phyloP scores from a whole-genome alignment of 257 asterid species.

The Oldenlandia corymbosa region DNA sequence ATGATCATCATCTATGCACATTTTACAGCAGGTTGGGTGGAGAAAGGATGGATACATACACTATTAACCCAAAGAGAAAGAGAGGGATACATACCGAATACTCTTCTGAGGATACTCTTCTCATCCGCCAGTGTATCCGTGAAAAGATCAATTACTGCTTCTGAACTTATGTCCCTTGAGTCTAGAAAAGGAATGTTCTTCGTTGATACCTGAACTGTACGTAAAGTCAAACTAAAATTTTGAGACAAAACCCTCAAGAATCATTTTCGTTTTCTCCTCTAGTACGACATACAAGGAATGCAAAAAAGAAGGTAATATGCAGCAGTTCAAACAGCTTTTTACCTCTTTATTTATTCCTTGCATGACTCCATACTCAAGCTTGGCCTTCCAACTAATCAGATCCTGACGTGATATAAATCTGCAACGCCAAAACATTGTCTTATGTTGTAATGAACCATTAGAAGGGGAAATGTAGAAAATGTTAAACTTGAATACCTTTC shows the following conservation, averaged over 20 bases:
- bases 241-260: conserved; percentile 24
- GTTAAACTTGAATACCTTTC: conserved; percentile 50
- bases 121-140: conserved; percentile 59
- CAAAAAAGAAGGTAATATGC: background rate
- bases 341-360: conserved; percentile 60
- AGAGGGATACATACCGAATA: conserved; percentile 55
- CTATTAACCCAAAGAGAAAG: background rate
- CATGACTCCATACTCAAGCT: conserved; percentile 58
- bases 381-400: conserved; percentile 81
- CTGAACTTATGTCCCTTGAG: conserved; percentile 55
- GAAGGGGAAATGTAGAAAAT: background rate
- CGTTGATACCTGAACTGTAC: conserved; percentile 97
- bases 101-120: conserved; percentile 72
- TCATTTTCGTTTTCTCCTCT: conserved; percentile 1
- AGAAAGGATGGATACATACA: background rate
- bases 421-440: conserved; percentile 21
- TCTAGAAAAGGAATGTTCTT: conserved; percentile 80
- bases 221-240: conserved; percentile 53
- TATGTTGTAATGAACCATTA: conserved; percentile 10
- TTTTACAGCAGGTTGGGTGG: background rate
- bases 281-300: background rate
- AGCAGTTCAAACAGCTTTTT: conserved; percentile 20
- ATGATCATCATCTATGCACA: background rate
- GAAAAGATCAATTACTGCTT: conserved; percentile 52
- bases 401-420: conserved; percentile 80